A percentile compares a stretch with the other conserved stretches of the same genome.
Evolutionary conservation across 2,329 filamentous ascomycete genomes (phyloP).

Genomic region (Diaporthe destruens): DNA sequence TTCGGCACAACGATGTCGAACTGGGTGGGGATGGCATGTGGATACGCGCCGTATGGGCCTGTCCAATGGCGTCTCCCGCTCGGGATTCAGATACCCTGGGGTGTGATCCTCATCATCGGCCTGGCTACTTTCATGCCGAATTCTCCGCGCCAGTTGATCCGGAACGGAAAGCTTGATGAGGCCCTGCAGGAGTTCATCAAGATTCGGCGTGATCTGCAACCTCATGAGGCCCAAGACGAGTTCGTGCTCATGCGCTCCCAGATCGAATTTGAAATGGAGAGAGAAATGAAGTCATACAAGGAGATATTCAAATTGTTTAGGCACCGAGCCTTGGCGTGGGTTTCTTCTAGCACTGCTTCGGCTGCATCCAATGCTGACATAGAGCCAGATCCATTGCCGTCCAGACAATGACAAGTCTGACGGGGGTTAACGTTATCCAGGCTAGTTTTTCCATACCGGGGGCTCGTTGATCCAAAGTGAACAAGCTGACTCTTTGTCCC

Average conservation of each 20-base stretch:
- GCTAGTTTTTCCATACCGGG: background rate
- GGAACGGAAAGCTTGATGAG: constrained; percentile 60
- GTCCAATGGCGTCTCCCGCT: constrained; percentile 68
- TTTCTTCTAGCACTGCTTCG: constrained; percentile 42
- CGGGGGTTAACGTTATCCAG: constrained; percentile 69
- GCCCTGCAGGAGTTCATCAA: constrained; percentile 61
- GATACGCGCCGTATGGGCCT: constrained; percentile 64
- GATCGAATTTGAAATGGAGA: constrained; percentile 69
- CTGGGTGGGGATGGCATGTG: constrained; percentile 69
- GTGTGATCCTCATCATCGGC: constrained; percentile 66
- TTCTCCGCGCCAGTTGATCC: constrained; percentile 65
- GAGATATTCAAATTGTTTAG: constrained; percentile 66
- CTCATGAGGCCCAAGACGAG: constrained; percentile 61
- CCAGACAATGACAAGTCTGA: constrained; percentile 69
- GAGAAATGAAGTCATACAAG: constrained; percentile 63
- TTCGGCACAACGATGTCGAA: constrained; percentile 69
- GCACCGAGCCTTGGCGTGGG: constrained; percentile 62
- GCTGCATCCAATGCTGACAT: background rate
- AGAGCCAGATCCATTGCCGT: constrained; percentile 59
- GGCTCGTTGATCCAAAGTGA: fast-evolving
- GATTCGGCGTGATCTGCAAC: constrained; percentile 60
- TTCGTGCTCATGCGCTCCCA: constrained; percentile 66
- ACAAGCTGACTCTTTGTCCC: constrained; percentile 44
- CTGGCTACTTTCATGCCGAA: constrained; percentile 68
- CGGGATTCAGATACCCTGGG: constrained; percentile 68